These are phyloP conservation scores for Aspergillus oerlinghausenensis DNA, from an alignment of 2,329 filamentous ascomycete species.

Conservation along the genomic window DNA sequence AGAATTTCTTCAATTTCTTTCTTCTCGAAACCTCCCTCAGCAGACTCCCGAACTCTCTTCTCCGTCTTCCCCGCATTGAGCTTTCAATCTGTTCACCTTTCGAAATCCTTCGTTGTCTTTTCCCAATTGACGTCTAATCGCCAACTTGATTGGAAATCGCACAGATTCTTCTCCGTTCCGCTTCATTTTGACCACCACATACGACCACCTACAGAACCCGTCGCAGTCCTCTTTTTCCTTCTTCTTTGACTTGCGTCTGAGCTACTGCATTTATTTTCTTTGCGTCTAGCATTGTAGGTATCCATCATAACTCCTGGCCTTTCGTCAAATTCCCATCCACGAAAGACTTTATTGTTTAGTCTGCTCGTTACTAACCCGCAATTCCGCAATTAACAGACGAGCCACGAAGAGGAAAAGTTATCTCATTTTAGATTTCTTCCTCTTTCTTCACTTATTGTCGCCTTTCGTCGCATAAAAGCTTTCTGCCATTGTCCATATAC, in stretches of 20 bases:
- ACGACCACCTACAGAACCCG: background rate
- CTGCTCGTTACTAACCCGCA: background rate
- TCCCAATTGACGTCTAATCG: constrained; percentile 8
- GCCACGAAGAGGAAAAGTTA: constrained; percentile 5
- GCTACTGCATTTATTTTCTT: constrained; percentile 18
- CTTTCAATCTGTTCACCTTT: constrained; percentile 8
- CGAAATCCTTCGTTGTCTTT: constrained; percentile 14
- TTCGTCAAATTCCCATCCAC: background rate
- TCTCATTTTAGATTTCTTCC: constrained; percentile 4
- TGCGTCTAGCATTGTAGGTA: constrained; percentile 29
- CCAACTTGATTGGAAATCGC: constrained; percentile 21
- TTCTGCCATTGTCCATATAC: background rate
- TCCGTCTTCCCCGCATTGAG: constrained; percentile 6
- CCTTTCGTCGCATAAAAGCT: background rate
- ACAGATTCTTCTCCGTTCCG: constrained; percentile 25
- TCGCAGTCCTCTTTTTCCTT: constrained; percentile 11
- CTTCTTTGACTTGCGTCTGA: constrained; percentile 12
- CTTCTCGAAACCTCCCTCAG: background rate
- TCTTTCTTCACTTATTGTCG: background rate
- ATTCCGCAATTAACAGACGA: background rate
- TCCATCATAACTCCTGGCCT: background rate
- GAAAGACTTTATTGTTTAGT: background rate
- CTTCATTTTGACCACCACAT: constrained; percentile 16
- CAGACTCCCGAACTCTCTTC: background rate
- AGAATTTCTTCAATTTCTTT: background rate